Base-by-base conservation (phyloP, 495 filamentous ascomycete genomes). In the Cudoniella acicularis region DNA sequence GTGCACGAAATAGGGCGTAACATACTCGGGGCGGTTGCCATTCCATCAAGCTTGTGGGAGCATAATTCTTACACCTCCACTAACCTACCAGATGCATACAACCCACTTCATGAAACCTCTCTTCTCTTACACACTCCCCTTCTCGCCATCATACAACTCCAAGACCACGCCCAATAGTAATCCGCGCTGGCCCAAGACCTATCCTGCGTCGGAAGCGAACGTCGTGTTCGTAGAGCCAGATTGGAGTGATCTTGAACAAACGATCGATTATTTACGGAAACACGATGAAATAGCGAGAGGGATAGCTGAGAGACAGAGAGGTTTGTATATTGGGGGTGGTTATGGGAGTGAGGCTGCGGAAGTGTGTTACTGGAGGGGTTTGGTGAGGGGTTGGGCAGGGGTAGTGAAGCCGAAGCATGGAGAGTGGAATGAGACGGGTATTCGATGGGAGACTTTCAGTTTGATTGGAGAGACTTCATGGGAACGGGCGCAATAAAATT, bases 21-120 rank as follows among this genome's bases (percentile, higher is more conserved):
- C 82, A 9, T 85, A 85, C 64, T 80, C 77, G 43, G 83, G 80
- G 3, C 71, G 79, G 36, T 75, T 83, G 52, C 79, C 79, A 61
- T 81, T 75, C 68, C 74, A 78, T 58, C 76, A 78, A 69, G 72
- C 79, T 49, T 83, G 80, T 61, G 70, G 61, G 0, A 76, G 72
- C 47, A 75, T 81, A 0, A 67, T 80, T 6, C 55, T 83, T 26
- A 72, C 74, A 10, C 78, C 78, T 52, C 77, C 78, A 0, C 65
- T 77, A 1, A 68, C 70, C 11, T 82, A 76, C 74, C 65, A 78
- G 59, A 75, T 82, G 71, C 78, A 79, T 54, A 68, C 72, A 11
- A 79, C 77, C 40, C 78, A 83, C 49, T 63, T 83, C 0, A 69
- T 75, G 23, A 46, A 61, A 3, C 77, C 79, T 1, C 62, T 72